These are phyloP conservation scores for Cladosporium sp. DNA, from an alignment of 2,329 filamentous ascomycete species.

Conservation along the genomic window DNA sequence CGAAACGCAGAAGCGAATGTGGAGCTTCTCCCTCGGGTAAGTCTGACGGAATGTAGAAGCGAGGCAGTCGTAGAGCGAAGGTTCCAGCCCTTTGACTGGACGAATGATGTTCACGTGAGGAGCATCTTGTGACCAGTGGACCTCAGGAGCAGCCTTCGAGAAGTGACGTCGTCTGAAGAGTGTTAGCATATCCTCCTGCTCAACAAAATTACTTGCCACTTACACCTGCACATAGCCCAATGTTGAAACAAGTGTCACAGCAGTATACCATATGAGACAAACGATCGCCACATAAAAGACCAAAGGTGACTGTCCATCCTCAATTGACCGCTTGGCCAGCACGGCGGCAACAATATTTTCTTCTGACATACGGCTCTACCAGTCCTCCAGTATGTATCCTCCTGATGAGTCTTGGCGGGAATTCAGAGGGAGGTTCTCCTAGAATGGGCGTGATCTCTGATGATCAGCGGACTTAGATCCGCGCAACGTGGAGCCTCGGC, in stretches of 20 bases:
- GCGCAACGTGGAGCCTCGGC: constrained; percentile 3
- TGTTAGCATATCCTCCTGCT: constrained; percentile 4
- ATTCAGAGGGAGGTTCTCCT: constrained; percentile 1
- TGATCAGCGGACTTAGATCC: background rate
- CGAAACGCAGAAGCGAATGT: constrained; percentile 77
- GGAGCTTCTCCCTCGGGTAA: constrained; percentile 72
- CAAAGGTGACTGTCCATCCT: constrained; percentile 20
- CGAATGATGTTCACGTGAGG: constrained; percentile 88
- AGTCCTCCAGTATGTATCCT: background rate
- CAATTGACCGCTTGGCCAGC: constrained; percentile 8
- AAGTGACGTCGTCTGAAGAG: constrained; percentile 51
- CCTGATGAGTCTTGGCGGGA: constrained; percentile 9
- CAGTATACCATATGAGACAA: constrained; percentile 35
- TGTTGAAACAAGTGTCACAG: constrained; percentile 52
- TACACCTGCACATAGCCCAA: constrained; percentile 60
- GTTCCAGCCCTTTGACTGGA: constrained; percentile 88
- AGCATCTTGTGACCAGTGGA: constrained; percentile 43
- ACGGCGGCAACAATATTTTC: constrained; percentile 21
- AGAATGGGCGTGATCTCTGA: background rate
- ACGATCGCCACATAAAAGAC: constrained; percentile 22
- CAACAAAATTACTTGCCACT: constrained; percentile 23
- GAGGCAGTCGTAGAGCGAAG: constrained; percentile 86
- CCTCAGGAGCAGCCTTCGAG: constrained; percentile 36
- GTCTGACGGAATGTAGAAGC: constrained; percentile 77
- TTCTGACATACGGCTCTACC: constrained; percentile 24